These are phyloP conservation scores for Cajanus cajan DNA, from an alignment of 306 rosid species.

Conservation along the genomic window DNA sequence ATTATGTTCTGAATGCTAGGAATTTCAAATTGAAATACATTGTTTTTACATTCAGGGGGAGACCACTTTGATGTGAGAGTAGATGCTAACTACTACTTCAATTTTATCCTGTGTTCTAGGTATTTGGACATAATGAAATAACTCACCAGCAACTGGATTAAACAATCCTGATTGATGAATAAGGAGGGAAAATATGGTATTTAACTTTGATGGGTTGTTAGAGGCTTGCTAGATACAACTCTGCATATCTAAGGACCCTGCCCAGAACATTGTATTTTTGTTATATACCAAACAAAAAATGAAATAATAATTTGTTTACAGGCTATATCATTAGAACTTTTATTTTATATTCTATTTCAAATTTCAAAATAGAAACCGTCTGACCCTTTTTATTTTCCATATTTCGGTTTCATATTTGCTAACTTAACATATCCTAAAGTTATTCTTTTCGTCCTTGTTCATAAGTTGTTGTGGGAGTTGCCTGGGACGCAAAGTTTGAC, in stretches of 20 bases:
- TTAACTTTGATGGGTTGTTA: background rate
- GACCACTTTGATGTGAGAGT: background rate
- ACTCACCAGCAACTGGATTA: background rate
- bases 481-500: background rate
- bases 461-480: background rate
- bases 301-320: background rate
- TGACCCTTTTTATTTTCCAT: background rate
- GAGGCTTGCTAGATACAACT: background rate
- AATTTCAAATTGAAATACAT: background rate
- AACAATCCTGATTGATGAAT: background rate
- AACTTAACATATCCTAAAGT: conserved; percentile 7
- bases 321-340: background rate
- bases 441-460: background rate
- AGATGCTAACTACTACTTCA: background rate
- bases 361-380: background rate
- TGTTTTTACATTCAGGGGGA: background rate
- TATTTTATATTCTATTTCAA: background rate
- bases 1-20: background rate
- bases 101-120: background rate
- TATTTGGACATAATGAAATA: conserved; percentile 3
- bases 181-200: background rate
- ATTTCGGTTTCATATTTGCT: background rate
- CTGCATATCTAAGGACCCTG: background rate
- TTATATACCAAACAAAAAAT: background rate
- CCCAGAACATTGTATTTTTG: background rate